Conservation (phyloP, 106 monocot genomes). For the Alisma plantagoaquatica region DNA sequence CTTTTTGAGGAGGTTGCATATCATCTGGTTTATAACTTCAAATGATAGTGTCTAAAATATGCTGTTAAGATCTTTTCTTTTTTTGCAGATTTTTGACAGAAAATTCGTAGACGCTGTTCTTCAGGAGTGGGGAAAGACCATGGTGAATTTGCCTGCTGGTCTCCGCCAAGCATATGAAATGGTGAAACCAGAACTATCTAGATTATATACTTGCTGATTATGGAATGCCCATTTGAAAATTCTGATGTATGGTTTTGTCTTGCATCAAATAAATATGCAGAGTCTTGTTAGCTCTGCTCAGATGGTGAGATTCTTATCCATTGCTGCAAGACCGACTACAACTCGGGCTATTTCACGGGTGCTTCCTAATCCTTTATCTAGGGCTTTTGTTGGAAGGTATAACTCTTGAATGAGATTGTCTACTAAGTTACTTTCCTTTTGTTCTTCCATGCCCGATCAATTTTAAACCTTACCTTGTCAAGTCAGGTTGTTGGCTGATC, state of each 20-base stretch:
- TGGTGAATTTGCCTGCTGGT: conserved; percentile 79
- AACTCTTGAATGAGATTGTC: no score
- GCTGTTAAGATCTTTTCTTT: neutral
- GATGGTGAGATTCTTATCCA: conserved; percentile 73
- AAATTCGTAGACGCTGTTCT: conserved; percentile 94
- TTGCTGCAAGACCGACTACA: conserved; percentile 74
- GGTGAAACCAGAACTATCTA: conserved; percentile 25
- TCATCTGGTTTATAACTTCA: no score
- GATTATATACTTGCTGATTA: neutral
- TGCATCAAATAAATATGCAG: conserved; percentile 15
- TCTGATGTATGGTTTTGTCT: neutral
- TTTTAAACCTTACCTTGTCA: no score
- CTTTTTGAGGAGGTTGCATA: conserved; percentile 84
- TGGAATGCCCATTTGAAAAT: neutral
- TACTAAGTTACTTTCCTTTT: no score
- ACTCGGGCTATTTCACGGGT: conserved; percentile 62
- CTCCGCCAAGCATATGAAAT: conserved; percentile 95
- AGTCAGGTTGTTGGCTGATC: conserved; percentile 94
- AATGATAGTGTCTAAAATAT: neutral
- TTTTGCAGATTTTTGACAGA: conserved; percentile 72
- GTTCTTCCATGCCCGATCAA: no score
- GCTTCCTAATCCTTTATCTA: conserved; percentile 66
- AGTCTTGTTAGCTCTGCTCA: conserved; percentile 88
- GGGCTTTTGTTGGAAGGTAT: conserved; percentile 97
- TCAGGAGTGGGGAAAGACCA: conserved; percentile 90